phyloP scores from a whole-genome alignment of 306 rosid genomes.

The Inga oerstediana region DNA sequence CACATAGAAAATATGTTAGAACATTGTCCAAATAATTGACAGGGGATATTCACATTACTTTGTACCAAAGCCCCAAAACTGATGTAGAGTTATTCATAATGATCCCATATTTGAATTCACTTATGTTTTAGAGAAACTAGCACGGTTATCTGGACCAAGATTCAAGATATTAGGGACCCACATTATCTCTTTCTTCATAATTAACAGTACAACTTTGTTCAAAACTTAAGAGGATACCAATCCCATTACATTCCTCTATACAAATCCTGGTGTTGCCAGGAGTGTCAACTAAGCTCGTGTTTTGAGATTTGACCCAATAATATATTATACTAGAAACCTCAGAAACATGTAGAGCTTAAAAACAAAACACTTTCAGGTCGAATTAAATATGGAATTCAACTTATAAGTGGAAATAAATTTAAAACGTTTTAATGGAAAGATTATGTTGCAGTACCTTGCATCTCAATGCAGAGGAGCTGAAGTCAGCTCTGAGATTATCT shows the following conservation, averaged over 20 bases:
- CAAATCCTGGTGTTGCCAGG: background rate
- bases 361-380: background rate
- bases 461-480: conserved; percentile 70
- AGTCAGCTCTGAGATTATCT: conserved; percentile 70
- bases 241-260: background rate
- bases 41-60: background rate
- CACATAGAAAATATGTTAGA: conserved; percentile 37
- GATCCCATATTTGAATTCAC: background rate
- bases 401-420: background rate
- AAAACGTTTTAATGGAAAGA: background rate
- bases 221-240: background rate
- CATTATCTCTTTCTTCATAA: background rate
- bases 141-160: background rate
- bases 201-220: background rate
- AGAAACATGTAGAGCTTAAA: background rate
- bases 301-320: background rate
- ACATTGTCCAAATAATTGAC: background rate
- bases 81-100: background rate
- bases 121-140: background rate
- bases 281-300: background rate
- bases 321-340: background rate
- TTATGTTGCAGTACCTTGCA: conserved; percentile 57
- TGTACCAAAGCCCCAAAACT: background rate
- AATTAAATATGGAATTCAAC: background rate
- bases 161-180: background rate